Base-by-base conservation (phyloP, 2,329 filamentous ascomycete genomes). In the Neoarthrinium moseri region DNA sequence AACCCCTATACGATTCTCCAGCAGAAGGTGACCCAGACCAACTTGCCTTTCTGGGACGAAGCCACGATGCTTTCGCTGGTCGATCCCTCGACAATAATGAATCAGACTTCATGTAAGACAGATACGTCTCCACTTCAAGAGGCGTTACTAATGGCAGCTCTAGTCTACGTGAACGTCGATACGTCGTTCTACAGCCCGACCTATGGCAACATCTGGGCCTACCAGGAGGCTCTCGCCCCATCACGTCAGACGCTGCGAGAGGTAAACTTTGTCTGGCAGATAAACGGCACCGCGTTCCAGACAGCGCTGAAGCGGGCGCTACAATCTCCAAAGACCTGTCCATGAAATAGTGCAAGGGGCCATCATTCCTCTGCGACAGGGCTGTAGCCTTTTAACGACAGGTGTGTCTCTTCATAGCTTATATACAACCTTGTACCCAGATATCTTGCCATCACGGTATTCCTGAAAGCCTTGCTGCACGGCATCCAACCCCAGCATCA, bases 301-400 rank as follows among this genome's bases (percentile, higher is more conserved):
- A 59, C 58, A 17, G 70, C 75, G 56, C 43, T 55, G 26, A 57
- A 55, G 44, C 42, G 48, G 22, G 48, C 55, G 6, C 22, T 57
- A 51, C 62, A 48, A 69, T 71, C 45, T 65, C 73, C 54, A 70
- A 77, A 51, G 58, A 74, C 51, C 61, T 86, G 50, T 69, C 5
- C 38, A 1, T 48, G 23, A 42, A 45, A 44, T 2, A 29, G 26
- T 29, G n/a, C n/a, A n/a, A n/a, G n/a, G n/a, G n/a, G n/a, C n/a
- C n/a, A n/a, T n/a, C n/a, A n/a, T n/a, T n/a, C n/a, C n/a, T n/a
- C n/a, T n/a, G n/a, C n/a, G n/a, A n/a, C n/a, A n/a, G n/a, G n/a
- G n/a, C n/a, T n/a, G n/a, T n/a, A n/a, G n/a, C n/a, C n/a, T n/a
- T n/a, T n/a, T n/a, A n/a, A n/a, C n/a, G n/a, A n/a, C n/a, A n/a